Evolutionary conservation across 306 rosid species (phyloP).

Genomic region (Leucaena leucocephala): DNA sequence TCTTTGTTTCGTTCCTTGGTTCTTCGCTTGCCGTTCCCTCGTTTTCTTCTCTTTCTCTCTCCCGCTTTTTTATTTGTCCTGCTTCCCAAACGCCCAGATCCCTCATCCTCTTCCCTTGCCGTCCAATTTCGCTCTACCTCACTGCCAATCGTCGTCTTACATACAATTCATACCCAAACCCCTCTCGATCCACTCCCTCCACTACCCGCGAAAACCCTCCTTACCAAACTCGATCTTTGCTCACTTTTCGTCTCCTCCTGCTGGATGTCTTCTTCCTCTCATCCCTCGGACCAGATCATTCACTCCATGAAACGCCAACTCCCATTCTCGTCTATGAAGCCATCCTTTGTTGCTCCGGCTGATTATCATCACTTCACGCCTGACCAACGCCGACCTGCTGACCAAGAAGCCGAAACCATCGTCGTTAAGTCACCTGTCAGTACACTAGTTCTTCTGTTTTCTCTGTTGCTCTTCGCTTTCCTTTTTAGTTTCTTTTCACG

Average conservation of each 20-base stretch:
- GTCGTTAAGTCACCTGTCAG: slow-evolving; percentile 71
- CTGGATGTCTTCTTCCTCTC: slow-evolving; percentile 66
- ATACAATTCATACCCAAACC: neutral
- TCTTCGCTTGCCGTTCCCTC: slow-evolving; percentile 64
- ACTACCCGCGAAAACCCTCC: slow-evolving; percentile 27
- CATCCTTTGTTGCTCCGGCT: slow-evolving; percentile 70
- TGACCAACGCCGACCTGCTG: slow-evolving; percentile 55
- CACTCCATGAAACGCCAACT: slow-evolving; percentile 73
- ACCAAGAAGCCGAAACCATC: slow-evolving; percentile 61
- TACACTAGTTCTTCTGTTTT: neutral
- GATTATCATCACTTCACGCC: slow-evolving; percentile 82
- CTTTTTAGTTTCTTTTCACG: neutral
- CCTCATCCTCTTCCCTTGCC: slow-evolving; percentile 24
- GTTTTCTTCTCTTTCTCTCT: slow-evolving; percentile 70
- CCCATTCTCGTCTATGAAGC: slow-evolving; percentile 72
- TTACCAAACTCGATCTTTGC: slow-evolving; percentile 37
- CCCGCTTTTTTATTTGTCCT: slow-evolving; percentile 67
- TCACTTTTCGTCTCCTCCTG: slow-evolving; percentile 17
- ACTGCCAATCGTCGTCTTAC: neutral
- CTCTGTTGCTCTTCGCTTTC: neutral
- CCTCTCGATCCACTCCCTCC: slow-evolving; percentile 14
- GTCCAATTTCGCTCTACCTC: slow-evolving; percentile 9
- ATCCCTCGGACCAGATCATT: slow-evolving; percentile 59
- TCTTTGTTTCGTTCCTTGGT: slow-evolving; percentile 27
- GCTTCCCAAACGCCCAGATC: slow-evolving; percentile 65